Percentiles rank a stretch among this genome's conserved stretches.
phyloP scores from a whole-genome alignment of 176 grass and related monocot genomes.

The Paspalum vaginatum region DNA sequence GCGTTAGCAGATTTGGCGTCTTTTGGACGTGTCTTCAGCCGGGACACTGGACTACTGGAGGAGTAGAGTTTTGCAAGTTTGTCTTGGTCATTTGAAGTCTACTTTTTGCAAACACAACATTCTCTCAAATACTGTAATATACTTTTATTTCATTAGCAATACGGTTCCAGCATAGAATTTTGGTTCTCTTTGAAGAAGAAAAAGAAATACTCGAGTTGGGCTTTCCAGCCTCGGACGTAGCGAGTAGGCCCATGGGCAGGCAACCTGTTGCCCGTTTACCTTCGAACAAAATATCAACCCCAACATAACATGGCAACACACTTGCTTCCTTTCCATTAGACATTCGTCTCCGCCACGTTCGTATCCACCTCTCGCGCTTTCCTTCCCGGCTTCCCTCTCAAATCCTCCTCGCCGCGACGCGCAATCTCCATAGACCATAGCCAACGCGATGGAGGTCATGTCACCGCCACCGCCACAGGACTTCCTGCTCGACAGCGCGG shows the following conservation, averaged over 20 bases:
- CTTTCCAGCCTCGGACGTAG: not conserved
- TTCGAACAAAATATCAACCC: not conserved
- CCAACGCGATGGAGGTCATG: slow-evolving; percentile 47
- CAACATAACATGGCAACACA: not conserved
- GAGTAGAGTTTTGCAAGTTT: slow-evolving; percentile 7
- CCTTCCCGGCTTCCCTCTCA: slow-evolving; percentile 2
- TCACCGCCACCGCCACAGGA: slow-evolving; percentile 4
- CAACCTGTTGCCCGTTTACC: not conserved
- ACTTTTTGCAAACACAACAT: not conserved
- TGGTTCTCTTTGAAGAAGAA: not conserved
- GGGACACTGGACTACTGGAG: slow-evolving; percentile 21
- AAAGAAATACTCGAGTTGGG: not conserved
- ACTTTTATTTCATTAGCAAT: not conserved
- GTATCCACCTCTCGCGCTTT: slow-evolving; percentile 15
- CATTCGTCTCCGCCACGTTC: slow-evolving; percentile 41
- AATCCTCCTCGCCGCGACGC: slow-evolving; percentile 27
- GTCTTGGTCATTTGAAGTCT: not conserved
- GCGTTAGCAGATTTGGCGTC: not conserved
- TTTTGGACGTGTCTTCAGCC: slow-evolving; percentile 36
- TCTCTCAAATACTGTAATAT: too few relatives aligned
- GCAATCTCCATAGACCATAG: not conserved
- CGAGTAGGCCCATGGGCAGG: not conserved
- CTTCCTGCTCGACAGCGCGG: slow-evolving; percentile 10
- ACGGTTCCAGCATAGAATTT: not conserved
- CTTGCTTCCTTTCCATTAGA: not conserved